phyloP scores from a whole-genome alignment of 1,284 basidiomycete species.

The Ganoderma resinaceum region DNA sequence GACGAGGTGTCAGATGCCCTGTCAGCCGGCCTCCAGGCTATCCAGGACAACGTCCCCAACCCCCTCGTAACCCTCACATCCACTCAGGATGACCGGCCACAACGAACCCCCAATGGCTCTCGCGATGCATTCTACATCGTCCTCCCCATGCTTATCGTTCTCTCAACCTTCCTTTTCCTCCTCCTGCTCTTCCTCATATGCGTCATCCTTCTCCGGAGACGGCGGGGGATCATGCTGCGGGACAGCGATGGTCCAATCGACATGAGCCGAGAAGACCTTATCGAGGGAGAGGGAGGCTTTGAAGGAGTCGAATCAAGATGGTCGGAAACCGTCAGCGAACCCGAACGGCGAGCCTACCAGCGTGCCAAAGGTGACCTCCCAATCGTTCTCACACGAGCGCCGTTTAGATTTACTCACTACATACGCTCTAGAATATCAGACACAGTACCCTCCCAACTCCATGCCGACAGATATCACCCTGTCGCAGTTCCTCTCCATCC shows the following conservation, averaged over 20 bases:
- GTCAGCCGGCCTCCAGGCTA: conserved; percentile 33
- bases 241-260: conserved; percentile 95
- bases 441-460: conserved; percentile 92
- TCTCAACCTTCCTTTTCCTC: conserved; percentile 92
- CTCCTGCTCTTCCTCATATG: conserved; percentile 90
- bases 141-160: conserved; percentile 90
- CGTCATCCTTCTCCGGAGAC: conserved; percentile 82
- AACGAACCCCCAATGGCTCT: conserved; percentile 25
- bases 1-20: conserved; percentile 28
- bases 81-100: conserved; percentile 37
- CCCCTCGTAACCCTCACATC: conserved; percentile 22
- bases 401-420: conserved; percentile 1
- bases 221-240: conserved; percentile 82
- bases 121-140: conserved; percentile 78
- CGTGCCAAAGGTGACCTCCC: conserved; percentile 83
- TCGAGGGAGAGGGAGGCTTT: conserved; percentile 91
- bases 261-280: conserved; percentile 88
- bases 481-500: conserved; percentile 96
- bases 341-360: conserved; percentile 75
- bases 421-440: conserved; percentile 77
- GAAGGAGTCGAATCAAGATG: conserved; percentile 92
- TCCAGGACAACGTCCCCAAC: conserved; percentile 37
- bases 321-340: conserved; percentile 85
- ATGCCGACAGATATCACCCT: conserved; percentile 95
- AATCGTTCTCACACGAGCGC: conserved; percentile 16